Evolutionary conservation across 805 yeast genomes (phyloP).

Genomic region (Hanseniaspora lachancei): DNA sequence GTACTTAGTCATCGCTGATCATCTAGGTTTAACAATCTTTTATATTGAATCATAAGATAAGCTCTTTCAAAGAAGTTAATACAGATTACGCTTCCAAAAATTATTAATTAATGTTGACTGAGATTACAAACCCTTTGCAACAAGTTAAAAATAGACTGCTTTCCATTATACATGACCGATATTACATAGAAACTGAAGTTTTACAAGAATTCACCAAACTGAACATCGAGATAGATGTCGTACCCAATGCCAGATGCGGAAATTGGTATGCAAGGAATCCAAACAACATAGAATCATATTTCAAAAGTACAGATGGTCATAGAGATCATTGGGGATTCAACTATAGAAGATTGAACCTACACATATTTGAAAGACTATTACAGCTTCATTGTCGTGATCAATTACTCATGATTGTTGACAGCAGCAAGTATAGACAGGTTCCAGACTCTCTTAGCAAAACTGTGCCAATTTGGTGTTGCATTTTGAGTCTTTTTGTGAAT

Average conservation of each 20-base stretch:
- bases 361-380: constrained; percentile 41
- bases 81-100: too few relatives aligned
- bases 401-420: constrained; percentile 60
- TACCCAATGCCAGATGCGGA: constrained; percentile 80
- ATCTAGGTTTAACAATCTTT: too few relatives aligned
- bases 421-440: constrained; percentile 73
- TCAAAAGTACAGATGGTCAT: constrained; percentile 89
- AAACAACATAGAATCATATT: constrained; percentile 42
- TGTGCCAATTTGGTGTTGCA: constrained; percentile 84
- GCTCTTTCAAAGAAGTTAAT: too few relatives aligned
- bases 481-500: constrained; percentile 41
- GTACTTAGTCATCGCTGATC: not conserved
- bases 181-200: constrained; percentile 32
- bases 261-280: constrained; percentile 60
- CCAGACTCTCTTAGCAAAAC: constrained; percentile 85
- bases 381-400: constrained; percentile 16
- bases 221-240: constrained; percentile 31
- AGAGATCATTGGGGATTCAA: constrained; percentile 70
- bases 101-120: constrained; percentile 18
- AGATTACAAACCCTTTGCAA: constrained; percentile 36
- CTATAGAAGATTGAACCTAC: constrained; percentile 58
- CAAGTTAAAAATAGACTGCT: constrained; percentile 49
- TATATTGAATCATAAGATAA: too few relatives aligned
- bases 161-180: constrained; percentile 54
- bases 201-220: constrained; percentile 24